These are phyloP conservation scores for Penicillium sp. DNA, from an alignment of 2,329 filamentous ascomycete species.

Conservation along the genomic window DNA sequence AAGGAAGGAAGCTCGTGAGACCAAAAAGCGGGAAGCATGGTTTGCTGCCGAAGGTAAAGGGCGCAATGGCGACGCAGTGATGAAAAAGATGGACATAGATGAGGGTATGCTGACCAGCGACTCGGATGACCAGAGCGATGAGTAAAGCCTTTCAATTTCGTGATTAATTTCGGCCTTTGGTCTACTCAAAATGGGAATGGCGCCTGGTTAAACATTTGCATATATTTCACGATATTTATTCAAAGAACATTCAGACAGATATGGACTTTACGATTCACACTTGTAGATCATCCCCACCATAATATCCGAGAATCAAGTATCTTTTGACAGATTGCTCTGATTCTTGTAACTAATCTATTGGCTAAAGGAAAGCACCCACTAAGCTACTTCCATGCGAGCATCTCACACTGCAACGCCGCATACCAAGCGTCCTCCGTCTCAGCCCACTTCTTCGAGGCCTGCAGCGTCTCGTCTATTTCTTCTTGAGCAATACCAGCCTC, in stretches of 20 bases:
- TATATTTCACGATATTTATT: neutral
- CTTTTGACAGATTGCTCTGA: too few relatives aligned
- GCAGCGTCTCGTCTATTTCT: too few relatives aligned
- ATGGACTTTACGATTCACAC: neutral
- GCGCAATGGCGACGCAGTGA: slow-evolving; percentile 39
- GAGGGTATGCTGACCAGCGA: slow-evolving; percentile 35
- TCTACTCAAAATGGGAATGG: neutral
- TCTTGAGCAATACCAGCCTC: too few relatives aligned
- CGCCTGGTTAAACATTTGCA: neutral
- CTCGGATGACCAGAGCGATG: slow-evolving; percentile 38
- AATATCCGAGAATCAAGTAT: too few relatives aligned
- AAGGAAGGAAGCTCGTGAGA: slow-evolving; percentile 41
- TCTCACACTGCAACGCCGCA: too few relatives aligned
- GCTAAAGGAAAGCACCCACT: too few relatives aligned
- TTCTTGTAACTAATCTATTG: too few relatives aligned
- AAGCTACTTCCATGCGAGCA: too few relatives aligned
- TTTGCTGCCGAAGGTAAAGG: slow-evolving; percentile 47
- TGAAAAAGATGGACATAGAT: slow-evolving; percentile 41
- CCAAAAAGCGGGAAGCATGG: slow-evolving; percentile 44
- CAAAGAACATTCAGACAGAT: neutral
- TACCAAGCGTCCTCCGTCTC: too few relatives aligned
- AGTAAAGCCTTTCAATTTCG: slow-evolving; percentile 11
- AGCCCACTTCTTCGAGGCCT: too few relatives aligned
- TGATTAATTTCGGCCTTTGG: neutral
- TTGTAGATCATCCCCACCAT: neutral